Base-by-base conservation (phyloP, 495 filamentous ascomycete genomes). In the Choiromyces venosus region DNA sequence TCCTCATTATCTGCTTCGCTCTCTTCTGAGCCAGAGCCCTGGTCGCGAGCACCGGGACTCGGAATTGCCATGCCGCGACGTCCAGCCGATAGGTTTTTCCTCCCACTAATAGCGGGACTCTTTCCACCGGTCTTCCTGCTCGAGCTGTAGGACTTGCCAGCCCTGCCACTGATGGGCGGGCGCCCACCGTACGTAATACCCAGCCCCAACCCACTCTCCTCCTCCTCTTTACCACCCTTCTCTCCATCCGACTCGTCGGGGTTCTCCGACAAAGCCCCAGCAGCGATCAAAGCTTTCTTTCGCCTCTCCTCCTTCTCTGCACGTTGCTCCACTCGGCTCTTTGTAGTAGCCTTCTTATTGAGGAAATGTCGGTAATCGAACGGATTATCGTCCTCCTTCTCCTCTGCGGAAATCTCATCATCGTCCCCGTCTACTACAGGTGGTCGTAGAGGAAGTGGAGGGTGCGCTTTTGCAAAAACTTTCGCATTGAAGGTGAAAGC, bases 361-460 rank as follows among this genome's bases (percentile, higher is more conserved):
- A 81, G 67, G 56, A 81, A 81, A 44, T 81, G 71, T 37, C 79
- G 73, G 69, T 71, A 81, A 65, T 81, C 79, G 40, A 76, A 81
- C 37, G 77, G 77, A 65, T 79, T 79, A 21, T 77, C 75, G n/a
- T 77, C 75, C 36, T 79, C 77, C n/a, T 75, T 79, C 61, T 79
- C 76, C 25, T 69, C 76, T 18, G 52, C 52, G 21, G 66, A 71
- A 12, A 69, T 79, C 33, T 81, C 79, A 25, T 73, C 74, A 18
- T 81, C 79, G 36, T 78, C 79, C 37, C 68, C 76, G 40, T 76
- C 76, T 8, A 65, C 69, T 35, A 75, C 75, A 25, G 72, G 77
- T 4, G 75, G 75, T 3, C 75, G 77, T 6, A 76, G 71, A 19
- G 72, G 69, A 10, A 81, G 69, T 4, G 79, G 70, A 1, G 76